Evolutionary conservation across 768 basidiomycete genomes (phyloP), one percentile per base, ranked within the genome.

Genomic region (Mrakia blollopis): DNA sequence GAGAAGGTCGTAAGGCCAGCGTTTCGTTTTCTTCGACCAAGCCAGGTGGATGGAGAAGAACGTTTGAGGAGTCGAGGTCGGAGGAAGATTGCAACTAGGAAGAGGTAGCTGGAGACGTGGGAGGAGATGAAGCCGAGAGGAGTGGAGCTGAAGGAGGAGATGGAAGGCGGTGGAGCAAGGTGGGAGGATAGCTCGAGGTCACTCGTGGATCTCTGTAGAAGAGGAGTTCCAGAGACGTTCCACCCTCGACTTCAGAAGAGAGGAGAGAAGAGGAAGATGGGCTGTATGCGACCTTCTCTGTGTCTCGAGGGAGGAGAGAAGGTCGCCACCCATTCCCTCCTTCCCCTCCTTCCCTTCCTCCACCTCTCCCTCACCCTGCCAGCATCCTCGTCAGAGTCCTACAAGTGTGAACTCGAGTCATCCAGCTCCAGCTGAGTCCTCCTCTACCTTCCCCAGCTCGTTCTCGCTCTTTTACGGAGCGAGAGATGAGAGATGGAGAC

Each of bases 151-250:
- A 13, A 37, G 52, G 52, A 25, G 71, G 50, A 57, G 52, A 69
- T 47, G 68, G 68, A 39, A 28, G 68, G 68, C n/a, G 68, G 39
- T 39, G 68, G 68, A 69, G 68, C 16, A 50, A 50, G 47, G 2
- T 18, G 16, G 21, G 47, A 14, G 44, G 7, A 18, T 14, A 44
- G 44, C 44, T 44, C 47, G 39, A 50, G 47, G 47, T 50, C 47
- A 14, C 47, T 50, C 47, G 14, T 21, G 13, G 47, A 3, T 21
- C 47, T 50, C 47, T 14, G 7, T 50, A 50, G 11, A 18, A 50
- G 9, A 4, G 16, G 47, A 50, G 47, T 14, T 50, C 47, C 16
- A 50, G 47, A 11, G 44, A 9, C 14, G 5, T 9, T 44, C 1
- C 44, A 14, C 47, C 5, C 14, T 50, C 18, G 16, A 50, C 18